Evolutionary conservation across 1,284 basidiomycete genomes (phyloP).

Genomic region (Austroboletus niveus): DNA sequence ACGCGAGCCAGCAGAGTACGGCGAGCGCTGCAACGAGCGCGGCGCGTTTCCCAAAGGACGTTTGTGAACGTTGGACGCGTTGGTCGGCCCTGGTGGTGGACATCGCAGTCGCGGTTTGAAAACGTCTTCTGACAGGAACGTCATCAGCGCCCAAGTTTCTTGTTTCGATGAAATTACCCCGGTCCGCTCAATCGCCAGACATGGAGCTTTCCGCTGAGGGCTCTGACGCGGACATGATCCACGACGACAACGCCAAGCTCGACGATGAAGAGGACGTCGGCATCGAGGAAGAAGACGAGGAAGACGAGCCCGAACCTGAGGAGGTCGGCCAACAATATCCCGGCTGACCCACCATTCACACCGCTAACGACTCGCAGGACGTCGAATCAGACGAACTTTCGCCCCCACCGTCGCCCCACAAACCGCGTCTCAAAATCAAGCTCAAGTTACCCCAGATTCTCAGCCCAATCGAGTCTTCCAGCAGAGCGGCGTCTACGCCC

Average conservation of each 20-base stretch:
- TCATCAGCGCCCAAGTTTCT: background rate
- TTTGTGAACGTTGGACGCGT: conserved; percentile 36
- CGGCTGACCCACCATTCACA: background rate
- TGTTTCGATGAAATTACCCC: background rate
- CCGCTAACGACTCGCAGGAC: conserved; percentile 12
- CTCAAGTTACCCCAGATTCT: conserved; percentile 53
- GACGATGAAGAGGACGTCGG: conserved; percentile 28
- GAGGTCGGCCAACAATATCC: conserved; percentile 11
- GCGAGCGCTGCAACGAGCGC: conserved; percentile 39
- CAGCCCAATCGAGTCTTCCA: conserved; percentile 39
- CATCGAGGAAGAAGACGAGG: conserved; percentile 24
- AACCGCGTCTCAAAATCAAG: conserved; percentile 59
- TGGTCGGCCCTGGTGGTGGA: background rate
- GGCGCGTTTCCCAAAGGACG: conserved; percentile 41
- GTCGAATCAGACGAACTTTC: conserved; percentile 37
- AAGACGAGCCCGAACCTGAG: conserved; percentile 18
- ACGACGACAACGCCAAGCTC: conserved; percentile 31
- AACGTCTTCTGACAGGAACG: background rate
- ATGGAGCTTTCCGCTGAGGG: conserved; percentile 25
- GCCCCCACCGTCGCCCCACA: conserved; percentile 31
- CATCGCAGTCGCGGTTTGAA: background rate
- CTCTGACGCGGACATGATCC: conserved; percentile 27
- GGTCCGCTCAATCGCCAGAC: conserved; percentile 12
- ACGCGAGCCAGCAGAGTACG: conserved; percentile 44
- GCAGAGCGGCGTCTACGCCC: conserved; percentile 38